Base-by-base conservation (phyloP, 257 asterid species). In the Anisodus tanguticus region DNA sequence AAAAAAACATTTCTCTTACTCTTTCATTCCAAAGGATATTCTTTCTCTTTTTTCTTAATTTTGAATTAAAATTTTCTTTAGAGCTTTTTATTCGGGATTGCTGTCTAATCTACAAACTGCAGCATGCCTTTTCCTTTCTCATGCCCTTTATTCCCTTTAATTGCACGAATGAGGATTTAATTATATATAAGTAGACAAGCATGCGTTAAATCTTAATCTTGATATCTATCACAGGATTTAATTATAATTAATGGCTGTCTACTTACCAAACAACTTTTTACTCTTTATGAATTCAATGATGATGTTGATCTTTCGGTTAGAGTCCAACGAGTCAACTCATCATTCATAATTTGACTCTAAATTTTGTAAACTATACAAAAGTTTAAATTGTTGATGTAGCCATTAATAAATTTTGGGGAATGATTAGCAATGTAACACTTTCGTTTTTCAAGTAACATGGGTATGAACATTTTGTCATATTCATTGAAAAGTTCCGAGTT, bases 291-390 rank as follows among this genome's bases (percentile, higher is more conserved):
- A 49, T 49, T 22, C n/a, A 45, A 76, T 76, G 62, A 51, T 49
- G 81, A 51, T 76, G 81, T 76, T 76, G 45, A 76, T 76, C 62
- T 51, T 76, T 26, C 62, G 45, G 81, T 76, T 76, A 76, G 26
- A 76, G 63, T 51, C 63, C 59, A 26, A 51, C 26, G 63, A 51
- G 81, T 76, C 81, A 76, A 51, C 47, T 26, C n/a, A 51, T 51
- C 45, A 76, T 76, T 51, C 81, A 76, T 12, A 51, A 51, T 51
- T 51, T 22, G 45, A 11, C 62, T 70, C 79, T 41, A 22, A 2
- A 37, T 43, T 69, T 69, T 69, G 31, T 68, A 37, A 15, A 22
- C 69, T 35, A 35, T 37, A 9, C 71, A 62, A 62, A 62, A 64
- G 22, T 31, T 64, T 37, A 22, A 15, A 54, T 54, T 54, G 11